These are phyloP conservation scores for Musa troglodytarum DNA, from an alignment of 176 grass and related monocot species.

Conservation along the genomic window DNA sequence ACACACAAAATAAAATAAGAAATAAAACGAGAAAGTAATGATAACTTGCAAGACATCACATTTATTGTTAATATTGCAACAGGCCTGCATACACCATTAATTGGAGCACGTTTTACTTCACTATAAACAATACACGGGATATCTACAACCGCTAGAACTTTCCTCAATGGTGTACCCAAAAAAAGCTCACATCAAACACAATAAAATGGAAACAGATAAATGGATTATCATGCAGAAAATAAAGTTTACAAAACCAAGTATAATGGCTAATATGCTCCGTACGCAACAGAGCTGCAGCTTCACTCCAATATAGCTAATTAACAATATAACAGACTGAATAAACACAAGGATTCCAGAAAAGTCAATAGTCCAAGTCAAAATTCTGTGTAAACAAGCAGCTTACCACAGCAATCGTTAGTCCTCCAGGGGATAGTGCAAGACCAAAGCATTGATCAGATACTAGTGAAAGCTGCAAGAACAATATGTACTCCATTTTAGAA, in stretches of 20 bases:
- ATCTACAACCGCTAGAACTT: too few species aligned
- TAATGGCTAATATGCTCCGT: not conserved
- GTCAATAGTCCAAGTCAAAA: not conserved
- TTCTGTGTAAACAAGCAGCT: not conserved
- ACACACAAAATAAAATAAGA: conserved; percentile 23
- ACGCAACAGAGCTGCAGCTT: not conserved
- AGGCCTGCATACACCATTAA: too few species aligned
- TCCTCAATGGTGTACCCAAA: too few species aligned
- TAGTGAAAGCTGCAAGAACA: conserved; percentile 56
- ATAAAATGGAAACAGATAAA: not conserved
- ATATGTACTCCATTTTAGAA: conserved; percentile 29
- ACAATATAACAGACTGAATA: not conserved
- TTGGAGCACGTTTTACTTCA: too few species aligned
- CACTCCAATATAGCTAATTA: not conserved
- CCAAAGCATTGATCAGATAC: conserved; percentile 73
- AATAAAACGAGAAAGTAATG: conserved; percentile 5
- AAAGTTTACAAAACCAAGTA: not conserved
- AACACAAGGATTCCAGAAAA: not conserved
- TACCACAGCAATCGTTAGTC: conserved; percentile 81
- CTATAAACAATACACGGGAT: too few species aligned
- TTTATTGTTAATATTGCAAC: not conserved
- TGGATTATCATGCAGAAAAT: not conserved
- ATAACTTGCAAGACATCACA: not conserved
- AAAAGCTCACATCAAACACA: not conserved
- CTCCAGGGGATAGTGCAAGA: conserved; percentile 69